Evolutionary conservation across 2,329 filamentous ascomycete species (phyloP).

Genomic region (Dothistroma septosporum): DNA sequence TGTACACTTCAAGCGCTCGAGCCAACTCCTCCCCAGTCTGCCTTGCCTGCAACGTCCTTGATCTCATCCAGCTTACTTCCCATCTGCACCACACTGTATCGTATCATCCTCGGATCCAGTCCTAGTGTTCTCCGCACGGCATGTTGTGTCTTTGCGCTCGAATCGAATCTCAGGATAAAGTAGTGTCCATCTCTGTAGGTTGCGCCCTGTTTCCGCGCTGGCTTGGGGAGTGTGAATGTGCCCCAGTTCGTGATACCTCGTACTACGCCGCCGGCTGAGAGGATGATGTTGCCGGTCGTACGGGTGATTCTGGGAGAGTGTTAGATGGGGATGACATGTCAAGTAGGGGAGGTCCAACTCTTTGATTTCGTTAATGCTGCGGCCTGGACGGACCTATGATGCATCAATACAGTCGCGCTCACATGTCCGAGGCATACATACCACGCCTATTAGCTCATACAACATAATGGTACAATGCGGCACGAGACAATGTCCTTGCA

Average conservation of each 20-base stretch:
- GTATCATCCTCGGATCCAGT: slow-evolving; percentile 85
- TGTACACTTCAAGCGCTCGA: background rate
- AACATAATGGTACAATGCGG: slow-evolving; percentile 59
- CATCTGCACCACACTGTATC: slow-evolving; percentile 80
- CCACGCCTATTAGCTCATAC: slow-evolving; percentile 96
- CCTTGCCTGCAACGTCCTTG: slow-evolving; percentile 45
- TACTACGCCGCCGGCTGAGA: slow-evolving; percentile 80
- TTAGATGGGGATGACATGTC: slow-evolving; percentile 5
- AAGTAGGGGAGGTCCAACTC: slow-evolving; percentile 60
- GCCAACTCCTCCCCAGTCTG: slow-evolving; percentile 43
- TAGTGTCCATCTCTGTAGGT: slow-evolving; percentile 85
- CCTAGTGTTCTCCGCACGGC: slow-evolving; percentile 70
- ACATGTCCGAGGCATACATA: slow-evolving; percentile 45
- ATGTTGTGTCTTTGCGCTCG: slow-evolving; percentile 67
- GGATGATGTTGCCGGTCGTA: slow-evolving; percentile 76
- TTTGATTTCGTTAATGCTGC: slow-evolving; percentile 81
- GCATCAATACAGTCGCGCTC: slow-evolving; percentile 12
- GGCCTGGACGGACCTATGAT: slow-evolving; percentile 77
- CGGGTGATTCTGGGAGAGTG: slow-evolving; percentile 68
- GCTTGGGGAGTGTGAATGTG: slow-evolving; percentile 77
- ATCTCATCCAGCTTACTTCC: slow-evolving; percentile 63
- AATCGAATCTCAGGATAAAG: slow-evolving; percentile 96
- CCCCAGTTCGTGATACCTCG: slow-evolving; percentile 96
- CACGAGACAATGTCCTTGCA: background rate
- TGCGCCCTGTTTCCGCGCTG: slow-evolving; percentile 74